These are phyloP conservation scores for Isabelozyma gotoi DNA, from an alignment of 805 yeast genomes.

Conservation along the genomic window DNA sequence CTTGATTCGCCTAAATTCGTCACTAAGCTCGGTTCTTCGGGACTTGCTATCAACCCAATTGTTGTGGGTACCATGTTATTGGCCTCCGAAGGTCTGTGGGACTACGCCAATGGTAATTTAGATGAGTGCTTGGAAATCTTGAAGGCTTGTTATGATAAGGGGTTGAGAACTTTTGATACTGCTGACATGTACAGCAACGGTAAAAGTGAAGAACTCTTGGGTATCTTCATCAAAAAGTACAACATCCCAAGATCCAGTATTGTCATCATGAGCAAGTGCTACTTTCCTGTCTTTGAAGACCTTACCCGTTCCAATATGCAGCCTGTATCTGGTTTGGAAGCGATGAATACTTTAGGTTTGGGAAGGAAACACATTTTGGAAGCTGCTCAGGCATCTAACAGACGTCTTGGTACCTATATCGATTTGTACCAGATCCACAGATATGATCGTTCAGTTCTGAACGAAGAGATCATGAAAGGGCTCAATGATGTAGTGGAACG, in stretches of 20 bases:
- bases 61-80: background rate
- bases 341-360: slow-evolving; percentile 37
- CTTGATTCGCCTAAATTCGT: too few relatives aligned
- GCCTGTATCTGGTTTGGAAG: slow-evolving; percentile 5
- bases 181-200: slow-evolving; percentile 23
- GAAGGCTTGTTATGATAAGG: slow-evolving; percentile 23
- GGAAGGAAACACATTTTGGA: slow-evolving; percentile 45
- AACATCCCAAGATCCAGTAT: slow-evolving; percentile 17
- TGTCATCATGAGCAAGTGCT: slow-evolving; percentile 17
- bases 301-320: slow-evolving; percentile 3
- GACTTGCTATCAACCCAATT: background rate
- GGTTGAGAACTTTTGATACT: slow-evolving; percentile 22
- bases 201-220: slow-evolving; percentile 14
- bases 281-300: slow-evolving; percentile 9
- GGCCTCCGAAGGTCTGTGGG: background rate
- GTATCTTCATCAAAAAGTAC: slow-evolving; percentile 19
- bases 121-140: slow-evolving; percentile 21
- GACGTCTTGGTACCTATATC: slow-evolving; percentile 51
- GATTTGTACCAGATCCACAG: slow-evolving; percentile 61
- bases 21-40: background rate
- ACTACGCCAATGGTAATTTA: slow-evolving; percentile 11
- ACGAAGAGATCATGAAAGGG: slow-evolving; percentile 56
- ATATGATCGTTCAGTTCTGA: slow-evolving; percentile 46
- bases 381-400: slow-evolving; percentile 39
- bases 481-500: slow-evolving; percentile 51